Evolutionary conservation across 345 rosid species (phyloP).

Genomic region (Odontarrhena argentea): DNA sequence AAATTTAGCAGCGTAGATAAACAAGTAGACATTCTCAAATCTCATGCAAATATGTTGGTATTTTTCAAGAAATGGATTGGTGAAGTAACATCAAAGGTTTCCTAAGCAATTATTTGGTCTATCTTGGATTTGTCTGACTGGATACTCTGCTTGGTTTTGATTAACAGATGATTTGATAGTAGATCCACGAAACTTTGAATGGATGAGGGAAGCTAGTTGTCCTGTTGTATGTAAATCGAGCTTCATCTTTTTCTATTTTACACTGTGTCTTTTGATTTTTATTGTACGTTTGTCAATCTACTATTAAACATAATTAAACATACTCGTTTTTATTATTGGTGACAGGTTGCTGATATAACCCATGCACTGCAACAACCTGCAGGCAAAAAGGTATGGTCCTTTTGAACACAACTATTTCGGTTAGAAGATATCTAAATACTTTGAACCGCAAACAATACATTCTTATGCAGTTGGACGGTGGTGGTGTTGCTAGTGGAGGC

Average conservation of each 20-base stretch:
- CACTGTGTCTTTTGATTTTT: neutral
- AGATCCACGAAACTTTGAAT: slow-evolving; percentile 92
- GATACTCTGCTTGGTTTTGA: slow-evolving; percentile 34
- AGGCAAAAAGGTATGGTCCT: slow-evolving; percentile 68
- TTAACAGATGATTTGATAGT: slow-evolving; percentile 84
- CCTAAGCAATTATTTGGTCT: neutral
- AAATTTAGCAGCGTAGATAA: neutral
- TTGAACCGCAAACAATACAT: slow-evolving; percentile 19
- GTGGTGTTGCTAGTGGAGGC: slow-evolving; percentile 99
- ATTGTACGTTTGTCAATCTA: neutral
- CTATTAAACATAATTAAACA: neutral
- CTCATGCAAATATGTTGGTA: slow-evolving; percentile 17
- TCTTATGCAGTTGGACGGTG: slow-evolving; percentile 77
- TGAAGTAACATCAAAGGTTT: too few species aligned
- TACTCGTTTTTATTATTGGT: slow-evolving; percentile 28
- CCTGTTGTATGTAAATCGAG: slow-evolving; percentile 74
- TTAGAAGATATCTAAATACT: slow-evolving; percentile 9
- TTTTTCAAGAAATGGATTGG: neutral
- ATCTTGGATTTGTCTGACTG: slow-evolving; percentile 24
- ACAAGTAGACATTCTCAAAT: slow-evolving; percentile 28
- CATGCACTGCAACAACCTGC: slow-evolving; percentile 98
- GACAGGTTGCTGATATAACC: slow-evolving; percentile 91
- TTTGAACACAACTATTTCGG: neutral
- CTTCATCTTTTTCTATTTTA: slow-evolving; percentile 17
- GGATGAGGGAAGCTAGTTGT: slow-evolving; percentile 95